Conservation (phyloP, 2,329 filamentous ascomycete genomes). For the Aureobasidium sp. region DNA sequence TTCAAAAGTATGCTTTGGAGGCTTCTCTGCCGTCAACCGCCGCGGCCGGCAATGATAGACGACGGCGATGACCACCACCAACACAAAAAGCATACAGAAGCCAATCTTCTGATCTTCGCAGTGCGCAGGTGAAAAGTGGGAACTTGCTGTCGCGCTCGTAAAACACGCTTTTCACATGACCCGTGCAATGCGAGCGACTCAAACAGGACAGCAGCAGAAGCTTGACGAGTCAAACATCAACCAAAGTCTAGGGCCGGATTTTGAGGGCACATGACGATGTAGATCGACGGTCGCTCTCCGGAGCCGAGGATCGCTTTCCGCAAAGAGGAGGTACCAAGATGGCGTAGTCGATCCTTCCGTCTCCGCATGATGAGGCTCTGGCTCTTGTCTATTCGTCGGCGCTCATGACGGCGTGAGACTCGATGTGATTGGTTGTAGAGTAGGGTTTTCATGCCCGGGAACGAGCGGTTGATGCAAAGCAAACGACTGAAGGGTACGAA, state of each 20-base stretch:
- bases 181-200: not conserved
- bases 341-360: not conserved
- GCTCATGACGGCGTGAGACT: not conserved
- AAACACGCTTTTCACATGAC: not conserved
- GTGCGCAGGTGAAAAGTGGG: not conserved
- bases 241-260: not conserved
- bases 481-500: not conserved
- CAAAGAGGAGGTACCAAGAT: not conserved
- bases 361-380: slow-evolving; percentile 5
- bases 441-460: not conserved
- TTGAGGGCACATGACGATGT: not conserved
- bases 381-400: not conserved
- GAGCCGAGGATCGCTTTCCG: not conserved
- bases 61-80: not conserved
- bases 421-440: not conserved
- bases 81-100: not conserved
- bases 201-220: not conserved
- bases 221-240: not conserved
- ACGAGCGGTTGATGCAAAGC: slow-evolving; percentile 1
- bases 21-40: not conserved
- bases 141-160: not conserved
- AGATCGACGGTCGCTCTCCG: not conserved
- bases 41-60: not conserved
- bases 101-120: not conserved
- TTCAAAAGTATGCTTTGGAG: not conserved